Evolutionary conservation across 2,329 filamentous ascomycete species (phyloP).

Genomic region (Rutstroemia sp.): DNA sequence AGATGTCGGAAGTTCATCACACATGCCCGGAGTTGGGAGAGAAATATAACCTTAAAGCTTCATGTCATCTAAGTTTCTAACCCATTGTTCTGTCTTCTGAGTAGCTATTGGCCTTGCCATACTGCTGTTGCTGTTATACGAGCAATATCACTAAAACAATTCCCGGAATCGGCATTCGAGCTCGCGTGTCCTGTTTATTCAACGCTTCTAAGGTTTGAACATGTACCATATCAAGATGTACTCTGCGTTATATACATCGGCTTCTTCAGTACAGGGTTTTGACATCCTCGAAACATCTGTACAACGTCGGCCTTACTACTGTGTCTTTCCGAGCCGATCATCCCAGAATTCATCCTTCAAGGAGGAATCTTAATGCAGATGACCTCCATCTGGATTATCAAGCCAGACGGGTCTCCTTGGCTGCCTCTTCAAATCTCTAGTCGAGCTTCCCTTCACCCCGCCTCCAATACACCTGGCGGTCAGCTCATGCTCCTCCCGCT

Average conservation of each 20-base stretch:
- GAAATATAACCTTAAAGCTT: not conserved
- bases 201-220: not conserved
- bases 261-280: not conserved
- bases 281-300: not conserved
- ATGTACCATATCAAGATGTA: not conserved
- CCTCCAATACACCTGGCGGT: not conserved
- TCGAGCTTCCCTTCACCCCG: not conserved
- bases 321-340: slow-evolving; percentile 7
- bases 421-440: not conserved
- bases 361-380: not conserved
- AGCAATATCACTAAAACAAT: not conserved
- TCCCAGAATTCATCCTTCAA: not conserved
- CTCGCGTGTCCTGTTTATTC: not conserved
- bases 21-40: not conserved
- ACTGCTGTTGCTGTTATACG: not conserved
- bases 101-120: not conserved
- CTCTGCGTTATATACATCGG: not conserved
- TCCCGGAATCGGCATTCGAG: not conserved
- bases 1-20: not conserved
- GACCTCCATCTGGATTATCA: not conserved
- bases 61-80: not conserved
- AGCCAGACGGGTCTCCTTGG: not conserved
- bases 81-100: not conserved
- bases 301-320: slow-evolving; percentile 3
- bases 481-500: not conserved